Percentiles rank a stretch among this genome's conserved stretches.
Evolutionary conservation across 2,329 filamentous ascomycete species (phyloP).

Genomic region (Aspergillus candidus): DNA sequence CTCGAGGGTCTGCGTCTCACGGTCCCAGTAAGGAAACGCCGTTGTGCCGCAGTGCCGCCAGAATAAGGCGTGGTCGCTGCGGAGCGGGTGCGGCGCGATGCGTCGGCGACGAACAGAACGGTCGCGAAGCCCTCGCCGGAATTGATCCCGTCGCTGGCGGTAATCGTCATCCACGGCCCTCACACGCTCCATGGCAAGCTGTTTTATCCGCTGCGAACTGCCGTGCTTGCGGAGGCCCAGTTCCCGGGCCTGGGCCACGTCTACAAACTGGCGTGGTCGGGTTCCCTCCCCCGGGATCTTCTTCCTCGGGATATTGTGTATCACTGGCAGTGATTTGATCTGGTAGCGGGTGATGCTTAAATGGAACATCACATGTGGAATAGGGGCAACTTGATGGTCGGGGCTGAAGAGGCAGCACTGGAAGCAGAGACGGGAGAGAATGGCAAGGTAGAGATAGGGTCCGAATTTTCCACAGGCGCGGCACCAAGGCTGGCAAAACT

Average conservation of each 20-base stretch:
- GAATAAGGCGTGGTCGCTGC: background rate
- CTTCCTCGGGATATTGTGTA: background rate
- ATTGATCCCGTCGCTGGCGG: too few species aligned
- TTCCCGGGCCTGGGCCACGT: too few species aligned
- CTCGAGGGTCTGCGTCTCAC: constrained; percentile 2
- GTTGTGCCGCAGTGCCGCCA: constrained; percentile 3
- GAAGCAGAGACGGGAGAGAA: constrained; percentile 4
- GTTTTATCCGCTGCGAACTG: background rate
- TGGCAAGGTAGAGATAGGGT: constrained; percentile 9
- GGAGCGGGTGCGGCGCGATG: background rate
- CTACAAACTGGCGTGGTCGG: background rate
- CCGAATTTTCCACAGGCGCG: constrained; percentile 7
- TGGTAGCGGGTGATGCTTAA: background rate
- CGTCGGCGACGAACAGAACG: too few species aligned
- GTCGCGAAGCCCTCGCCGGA: too few species aligned
- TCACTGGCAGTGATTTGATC: constrained; percentile 2
- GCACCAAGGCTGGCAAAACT: constrained; percentile 8
- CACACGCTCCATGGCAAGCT: background rate
- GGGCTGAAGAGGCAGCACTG: constrained; percentile 3
- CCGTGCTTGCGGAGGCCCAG: too few species aligned
- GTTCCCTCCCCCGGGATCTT: background rate
- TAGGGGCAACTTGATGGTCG: constrained; percentile 1
- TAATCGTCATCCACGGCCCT: background rate
- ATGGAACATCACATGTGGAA: background rate
- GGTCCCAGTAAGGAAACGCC: constrained; percentile 7